These are phyloP conservation scores for Lachancea lanzarotensis DNA, from an alignment of 805 yeast species.

Conservation along the genomic window DNA sequence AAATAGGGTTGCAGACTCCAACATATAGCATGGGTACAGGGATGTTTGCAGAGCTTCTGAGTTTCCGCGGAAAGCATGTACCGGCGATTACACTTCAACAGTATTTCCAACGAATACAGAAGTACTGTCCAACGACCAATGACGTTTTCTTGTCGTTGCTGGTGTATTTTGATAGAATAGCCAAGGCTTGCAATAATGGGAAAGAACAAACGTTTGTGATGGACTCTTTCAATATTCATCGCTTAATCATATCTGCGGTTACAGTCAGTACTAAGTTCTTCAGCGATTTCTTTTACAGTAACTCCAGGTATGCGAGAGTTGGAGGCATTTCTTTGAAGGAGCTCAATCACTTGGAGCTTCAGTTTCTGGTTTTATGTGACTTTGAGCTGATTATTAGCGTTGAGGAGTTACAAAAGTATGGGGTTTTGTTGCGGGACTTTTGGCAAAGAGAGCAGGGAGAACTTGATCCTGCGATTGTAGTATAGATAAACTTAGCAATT, in stretches of 20 bases:
- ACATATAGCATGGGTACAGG: conserved; percentile 2
- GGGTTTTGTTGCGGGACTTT: conserved; percentile 75
- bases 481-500: neutral
- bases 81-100: conserved; percentile 94
- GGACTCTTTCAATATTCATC: conserved; percentile 93
- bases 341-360: conserved; percentile 84
- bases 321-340: conserved; percentile 94
- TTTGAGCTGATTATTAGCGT: conserved; percentile 81
- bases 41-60: conserved; percentile 43
- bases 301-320: conserved; percentile 88
- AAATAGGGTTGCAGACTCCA: neutral
- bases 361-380: conserved; percentile 76
- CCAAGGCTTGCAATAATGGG: conserved; percentile 46
- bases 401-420: conserved; percentile 87
- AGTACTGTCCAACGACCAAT: conserved; percentile 97
- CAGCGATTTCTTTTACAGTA: conserved; percentile 90
- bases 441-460: conserved; percentile 56
- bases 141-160: conserved; percentile 86
- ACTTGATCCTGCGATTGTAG: neutral
- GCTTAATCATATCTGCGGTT: conserved; percentile 88
- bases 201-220: conserved; percentile 69
- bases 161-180: conserved; percentile 91
- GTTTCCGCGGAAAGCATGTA: conserved; percentile 92
- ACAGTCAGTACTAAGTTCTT: conserved; percentile 94
- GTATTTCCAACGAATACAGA: conserved; percentile 80